These are phyloP conservation scores for Solanum bulbocastanum DNA, from an alignment of 257 asterid species.

Conservation along the genomic window DNA sequence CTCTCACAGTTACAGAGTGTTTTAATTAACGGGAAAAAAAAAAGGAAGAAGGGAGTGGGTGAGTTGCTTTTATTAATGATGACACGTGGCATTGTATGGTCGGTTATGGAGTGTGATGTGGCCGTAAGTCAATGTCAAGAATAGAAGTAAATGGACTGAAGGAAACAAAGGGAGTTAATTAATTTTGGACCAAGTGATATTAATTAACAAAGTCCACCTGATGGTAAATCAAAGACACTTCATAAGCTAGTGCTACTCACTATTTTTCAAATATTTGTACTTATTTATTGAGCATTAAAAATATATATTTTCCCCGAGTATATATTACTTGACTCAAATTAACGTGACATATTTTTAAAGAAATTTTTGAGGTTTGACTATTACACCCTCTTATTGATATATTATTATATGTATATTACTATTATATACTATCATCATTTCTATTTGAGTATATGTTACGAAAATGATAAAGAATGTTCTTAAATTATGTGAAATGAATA, in stretches of 20 bases:
- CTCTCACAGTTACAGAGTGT: neutral
- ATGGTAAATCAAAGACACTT: neutral
- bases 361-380: too few species aligned
- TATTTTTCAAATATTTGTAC: neutral
- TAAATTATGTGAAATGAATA: too few species aligned
- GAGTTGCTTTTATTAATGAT: neutral
- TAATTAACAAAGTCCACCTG: neutral
- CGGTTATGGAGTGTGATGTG: neutral
- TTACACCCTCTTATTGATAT: too few species aligned
- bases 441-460: too few species aligned
- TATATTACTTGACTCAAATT: neutral
- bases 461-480: too few species aligned
- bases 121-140: neutral
- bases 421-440: too few species aligned
- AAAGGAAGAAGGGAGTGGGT: neutral
- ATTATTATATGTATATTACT: too few species aligned
- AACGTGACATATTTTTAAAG: too few species aligned
- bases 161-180: neutral
- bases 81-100: neutral
- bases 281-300: neutral
- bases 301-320: too few species aligned
- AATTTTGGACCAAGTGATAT: neutral
- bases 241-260: neutral
- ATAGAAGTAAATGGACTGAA: neutral
- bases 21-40: neutral